phyloP scores from a whole-genome alignment of 345 rosid genomes.

The Eucalyptus grandis region DNA sequence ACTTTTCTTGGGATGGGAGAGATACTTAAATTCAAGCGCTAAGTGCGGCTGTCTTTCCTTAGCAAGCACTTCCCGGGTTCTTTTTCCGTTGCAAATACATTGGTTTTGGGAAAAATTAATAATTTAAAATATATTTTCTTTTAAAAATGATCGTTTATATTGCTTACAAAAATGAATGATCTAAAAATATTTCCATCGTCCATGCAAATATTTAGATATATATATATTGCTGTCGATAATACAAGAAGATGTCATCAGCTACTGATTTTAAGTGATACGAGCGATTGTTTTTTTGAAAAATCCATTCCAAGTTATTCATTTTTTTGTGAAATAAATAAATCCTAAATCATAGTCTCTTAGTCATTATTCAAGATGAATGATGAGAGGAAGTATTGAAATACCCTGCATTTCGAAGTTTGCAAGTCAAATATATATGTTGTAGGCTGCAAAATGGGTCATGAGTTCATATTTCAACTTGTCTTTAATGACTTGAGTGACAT shows the following conservation, averaged over 20 bases:
- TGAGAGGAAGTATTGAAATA: background rate
- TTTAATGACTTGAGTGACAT: background rate
- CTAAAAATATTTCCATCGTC: background rate
- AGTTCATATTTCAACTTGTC: background rate
- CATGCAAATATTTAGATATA: background rate
- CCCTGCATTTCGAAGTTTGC: background rate
- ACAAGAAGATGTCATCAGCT: background rate
- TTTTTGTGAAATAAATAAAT: accelerated
- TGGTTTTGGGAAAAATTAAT: background rate
- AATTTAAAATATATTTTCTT: background rate
- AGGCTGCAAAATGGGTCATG: background rate
- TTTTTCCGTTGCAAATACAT: background rate
- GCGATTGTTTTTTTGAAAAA: accelerated
- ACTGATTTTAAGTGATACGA: accelerated
- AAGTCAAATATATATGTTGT: background rate
- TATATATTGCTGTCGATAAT: background rate
- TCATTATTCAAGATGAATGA: background rate
- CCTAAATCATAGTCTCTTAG: background rate
- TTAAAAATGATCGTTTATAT: accelerated
- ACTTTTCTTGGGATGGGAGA: background rate
- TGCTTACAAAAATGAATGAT: accelerated
- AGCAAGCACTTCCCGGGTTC: background rate
- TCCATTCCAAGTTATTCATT: background rate
- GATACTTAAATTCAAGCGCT: background rate
- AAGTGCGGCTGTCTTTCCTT: background rate